A percentile compares a stretch with the other conserved stretches of the same genome.
Conservation (phyloP, 169 alveolate genomes). For the Eimeria necatrix region DNA sequence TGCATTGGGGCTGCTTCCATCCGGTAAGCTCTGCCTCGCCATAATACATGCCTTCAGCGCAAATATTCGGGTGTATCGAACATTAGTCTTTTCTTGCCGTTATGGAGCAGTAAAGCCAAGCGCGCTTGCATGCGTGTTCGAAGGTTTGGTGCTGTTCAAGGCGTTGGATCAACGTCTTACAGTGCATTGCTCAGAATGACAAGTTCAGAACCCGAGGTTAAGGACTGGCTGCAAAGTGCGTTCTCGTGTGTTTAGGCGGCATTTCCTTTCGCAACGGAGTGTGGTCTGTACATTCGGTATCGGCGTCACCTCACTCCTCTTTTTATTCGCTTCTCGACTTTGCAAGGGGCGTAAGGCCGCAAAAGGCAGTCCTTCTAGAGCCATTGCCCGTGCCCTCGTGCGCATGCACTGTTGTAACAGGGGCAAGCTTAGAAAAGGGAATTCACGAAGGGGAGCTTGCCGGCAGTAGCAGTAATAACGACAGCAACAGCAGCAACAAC, state of each 20-base stretch:
- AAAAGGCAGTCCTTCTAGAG: constrained; percentile 12
- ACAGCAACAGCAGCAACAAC: not conserved
- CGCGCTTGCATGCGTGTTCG: no score
- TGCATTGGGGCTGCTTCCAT: constrained; percentile 9
- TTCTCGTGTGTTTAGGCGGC: not conserved
- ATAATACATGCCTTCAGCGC: no score
- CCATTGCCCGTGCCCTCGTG: constrained; percentile 4
- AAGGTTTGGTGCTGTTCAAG: no score
- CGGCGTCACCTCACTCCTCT: constrained; percentile 1
- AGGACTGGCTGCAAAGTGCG: not conserved
- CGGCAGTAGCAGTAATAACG: not conserved
- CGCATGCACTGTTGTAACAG: not conserved
- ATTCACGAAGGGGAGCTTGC: not conserved
- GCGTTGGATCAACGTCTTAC: not conserved
- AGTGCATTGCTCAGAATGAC: not conserved
- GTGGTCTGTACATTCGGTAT: not conserved
- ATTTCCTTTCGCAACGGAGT: not conserved
- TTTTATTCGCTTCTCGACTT: constrained; percentile 10
- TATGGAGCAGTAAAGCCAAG: no score
- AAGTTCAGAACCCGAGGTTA: not conserved
- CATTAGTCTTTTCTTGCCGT: no score
- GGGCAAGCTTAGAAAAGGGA: not conserved
- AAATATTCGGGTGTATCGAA: no score
- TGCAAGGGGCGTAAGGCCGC: not conserved
- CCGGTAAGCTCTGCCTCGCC: not conserved